Evolutionary conservation across 176 grass and related monocot genomes (phyloP).

Genomic region (Dendrocalamus sinicus): DNA sequence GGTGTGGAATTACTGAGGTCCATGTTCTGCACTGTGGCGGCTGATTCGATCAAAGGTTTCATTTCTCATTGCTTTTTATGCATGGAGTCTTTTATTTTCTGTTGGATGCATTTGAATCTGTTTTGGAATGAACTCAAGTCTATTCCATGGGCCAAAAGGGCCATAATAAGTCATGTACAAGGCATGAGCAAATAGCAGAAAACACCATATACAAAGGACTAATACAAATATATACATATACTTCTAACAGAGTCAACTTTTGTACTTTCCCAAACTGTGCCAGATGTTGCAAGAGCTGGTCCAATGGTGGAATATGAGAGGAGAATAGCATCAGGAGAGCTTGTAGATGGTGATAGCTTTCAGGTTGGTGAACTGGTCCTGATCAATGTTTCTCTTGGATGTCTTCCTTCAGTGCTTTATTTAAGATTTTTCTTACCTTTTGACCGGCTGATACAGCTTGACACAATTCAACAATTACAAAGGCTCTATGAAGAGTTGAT

Average conservation of each 20-base stretch:
- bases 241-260: no score
- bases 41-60: constrained; percentile 61
- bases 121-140: no score
- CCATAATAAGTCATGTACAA: no score
- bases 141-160: no score
- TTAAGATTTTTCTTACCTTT: background rate
- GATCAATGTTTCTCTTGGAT: background rate
- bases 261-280: constrained; percentile 4
- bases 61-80: constrained; percentile 21
- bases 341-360: constrained; percentile 84
- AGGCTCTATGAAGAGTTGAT: constrained; percentile 78
- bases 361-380: constrained; percentile 53
- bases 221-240: no score
- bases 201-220: no score
- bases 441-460: constrained; percentile 58
- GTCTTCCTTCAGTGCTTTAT: background rate
- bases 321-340: constrained; percentile 75
- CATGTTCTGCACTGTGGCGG: constrained; percentile 46
- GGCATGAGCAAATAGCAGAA: no score
- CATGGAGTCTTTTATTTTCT: constrained; percentile 1
- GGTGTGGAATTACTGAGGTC: constrained; percentile 43
- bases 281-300: constrained; percentile 59
- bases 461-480: constrained; percentile 78
- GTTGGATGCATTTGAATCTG: constrained; percentile 1
- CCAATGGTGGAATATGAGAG: constrained; percentile 77